Base-by-base conservation (phyloP, 768 basidiomycete species). In the Tephrocybe sp. region DNA sequence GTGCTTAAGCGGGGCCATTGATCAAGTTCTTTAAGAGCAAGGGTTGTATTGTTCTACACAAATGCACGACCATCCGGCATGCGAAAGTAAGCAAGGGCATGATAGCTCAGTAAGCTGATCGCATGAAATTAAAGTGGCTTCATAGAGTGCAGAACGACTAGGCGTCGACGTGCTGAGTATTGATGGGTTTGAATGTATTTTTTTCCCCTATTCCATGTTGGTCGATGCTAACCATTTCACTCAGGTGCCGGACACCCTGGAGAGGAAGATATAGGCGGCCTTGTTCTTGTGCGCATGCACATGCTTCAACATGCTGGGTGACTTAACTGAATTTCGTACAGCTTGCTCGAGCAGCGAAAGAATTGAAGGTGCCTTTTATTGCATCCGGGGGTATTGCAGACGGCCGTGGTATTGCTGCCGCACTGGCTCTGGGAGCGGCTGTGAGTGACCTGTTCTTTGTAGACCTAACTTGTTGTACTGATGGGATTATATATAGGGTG, bases 371-470 rank as follows among this genome's bases (percentile, higher is more conserved):
- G 33, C 95, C 95, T 2, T 98, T 83, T 64, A 82, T 97, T 50
- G 92, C 95, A 0, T 93, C 90, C 1, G 95, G 95, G 4, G 95
- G 95, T 9, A 79, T 97, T 54, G 94, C 87, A 8, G 88, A 97
- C 68, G 85, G 83, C 0, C 81, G 89, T 14, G 94, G 95, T 1
- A 70, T 96, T 52, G 92, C 84, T 10, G 84, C 89, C 38, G 87
- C 87, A 4, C 70, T 98, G 45, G 79, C 92, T 3, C 72, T 96
- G 2, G 93, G 92, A 53, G 91, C 89, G 51, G 75, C 76, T 30
- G 89, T 91, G 66, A 65, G 85, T 77, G 23, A 39, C 16, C 23
- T 14, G 20, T 12, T 32, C 26, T 32, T 48, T 17, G 16, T 39
- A 49, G 17, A 48, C 17, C 22, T 16, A 4, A 20, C 33, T 20